These are phyloP conservation scores for Diaporthe aspalathi DNA, from an alignment of 2,329 filamentous ascomycete species.

Conservation along the genomic window DNA sequence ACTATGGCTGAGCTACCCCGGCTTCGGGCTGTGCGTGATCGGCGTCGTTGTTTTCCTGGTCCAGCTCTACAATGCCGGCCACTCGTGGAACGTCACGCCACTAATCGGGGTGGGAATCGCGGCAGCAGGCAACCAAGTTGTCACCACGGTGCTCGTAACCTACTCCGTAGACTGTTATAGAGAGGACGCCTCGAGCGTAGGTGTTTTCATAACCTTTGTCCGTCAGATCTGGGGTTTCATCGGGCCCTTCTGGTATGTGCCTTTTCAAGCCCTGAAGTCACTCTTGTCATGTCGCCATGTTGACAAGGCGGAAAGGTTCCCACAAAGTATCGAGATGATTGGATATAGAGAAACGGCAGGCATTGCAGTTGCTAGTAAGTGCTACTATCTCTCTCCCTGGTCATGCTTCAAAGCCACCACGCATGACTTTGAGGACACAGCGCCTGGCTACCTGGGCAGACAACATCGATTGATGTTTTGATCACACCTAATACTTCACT, in stretches of 20 bases:
- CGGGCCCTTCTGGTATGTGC: slow-evolving; percentile 50
- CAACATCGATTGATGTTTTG: no score
- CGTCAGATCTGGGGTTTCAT: slow-evolving; percentile 66
- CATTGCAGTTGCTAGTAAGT: slow-evolving; percentile 46
- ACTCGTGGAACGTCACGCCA: slow-evolving; percentile 67
- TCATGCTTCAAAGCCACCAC: not conserved
- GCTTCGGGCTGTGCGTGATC: slow-evolving; percentile 60
- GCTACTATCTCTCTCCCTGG: not conserved
- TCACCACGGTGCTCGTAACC: slow-evolving; percentile 70
- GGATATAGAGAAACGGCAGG: slow-evolving; percentile 50
- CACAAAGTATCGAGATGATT: slow-evolving; percentile 51
- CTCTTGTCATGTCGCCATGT: not conserved
- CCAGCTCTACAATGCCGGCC: slow-evolving; percentile 56
- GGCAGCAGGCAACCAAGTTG: slow-evolving; percentile 68
- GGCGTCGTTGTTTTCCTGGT: slow-evolving; percentile 67
- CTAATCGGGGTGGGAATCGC: slow-evolving; percentile 64
- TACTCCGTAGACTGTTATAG: slow-evolving; percentile 70
- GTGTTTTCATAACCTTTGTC: slow-evolving; percentile 68
- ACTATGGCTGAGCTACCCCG: slow-evolving; percentile 67
- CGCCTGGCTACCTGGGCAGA: no score
- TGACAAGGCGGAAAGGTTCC: slow-evolving; percentile 46
- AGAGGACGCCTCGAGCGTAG: slow-evolving; percentile 63
- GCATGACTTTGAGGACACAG: not conserved
- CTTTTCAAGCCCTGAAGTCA: not conserved
- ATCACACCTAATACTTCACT: not conserved